phyloP scores from a whole-genome alignment of 139 green algal genomes.

The Volvox africanus region DNA sequence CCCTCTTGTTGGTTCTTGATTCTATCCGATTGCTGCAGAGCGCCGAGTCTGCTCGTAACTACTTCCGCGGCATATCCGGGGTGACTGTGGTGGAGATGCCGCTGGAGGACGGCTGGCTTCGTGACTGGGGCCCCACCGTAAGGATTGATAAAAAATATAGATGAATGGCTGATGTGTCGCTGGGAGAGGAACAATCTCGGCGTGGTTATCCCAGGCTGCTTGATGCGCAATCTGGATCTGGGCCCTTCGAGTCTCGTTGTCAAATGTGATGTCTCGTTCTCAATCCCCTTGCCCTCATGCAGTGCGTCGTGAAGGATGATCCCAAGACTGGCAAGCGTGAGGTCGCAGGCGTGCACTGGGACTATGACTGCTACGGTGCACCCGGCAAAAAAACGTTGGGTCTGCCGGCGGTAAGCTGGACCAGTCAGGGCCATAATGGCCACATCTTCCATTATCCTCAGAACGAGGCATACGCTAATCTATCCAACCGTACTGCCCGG shows the following conservation, averaged over 20 bases:
- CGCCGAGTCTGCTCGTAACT: background rate
- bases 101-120: slow-evolving; percentile 72
- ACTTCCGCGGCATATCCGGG: slow-evolving; percentile 49
- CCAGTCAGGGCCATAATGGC: background rate
- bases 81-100: slow-evolving; percentile 67
- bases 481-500: no score
- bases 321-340: slow-evolving; percentile 66
- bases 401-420: slow-evolving; percentile 44
- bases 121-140: slow-evolving; percentile 76
- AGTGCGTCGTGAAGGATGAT: slow-evolving; percentile 62
- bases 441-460: no score
- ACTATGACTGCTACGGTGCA: slow-evolving; percentile 75
- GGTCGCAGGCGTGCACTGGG: slow-evolving; percentile 81
- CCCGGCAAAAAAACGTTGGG: slow-evolving; percentile 56
- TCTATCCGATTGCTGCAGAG: background rate
- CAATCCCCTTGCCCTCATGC: background rate
- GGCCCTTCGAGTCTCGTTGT: background rate
- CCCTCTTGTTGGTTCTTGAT: no score
- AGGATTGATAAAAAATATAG: no score
- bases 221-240: background rate
- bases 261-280: background rate
- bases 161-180: no score
- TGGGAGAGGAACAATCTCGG: background rate
- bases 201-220: background rate
- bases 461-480: no score